These are phyloP conservation scores for Venturia effusa DNA, from an alignment of 2,329 filamentous ascomycete genomes.

Conservation along the genomic window DNA sequence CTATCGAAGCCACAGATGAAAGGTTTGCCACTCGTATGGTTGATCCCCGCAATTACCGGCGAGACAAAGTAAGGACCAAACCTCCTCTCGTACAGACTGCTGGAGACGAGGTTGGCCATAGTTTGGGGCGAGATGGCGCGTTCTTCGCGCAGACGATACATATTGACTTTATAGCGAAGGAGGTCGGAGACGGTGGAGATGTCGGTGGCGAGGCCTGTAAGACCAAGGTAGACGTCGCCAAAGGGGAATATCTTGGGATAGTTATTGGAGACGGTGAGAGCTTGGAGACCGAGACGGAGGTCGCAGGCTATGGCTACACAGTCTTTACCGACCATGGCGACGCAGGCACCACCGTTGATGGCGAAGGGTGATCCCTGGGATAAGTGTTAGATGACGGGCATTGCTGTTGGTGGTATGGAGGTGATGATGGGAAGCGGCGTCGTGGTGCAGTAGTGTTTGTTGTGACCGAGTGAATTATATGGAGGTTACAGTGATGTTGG, in stretches of 20 bases:
- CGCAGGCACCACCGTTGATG: slow-evolving; percentile 89
- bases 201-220: slow-evolving; percentile 94
- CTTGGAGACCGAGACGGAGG: slow-evolving; percentile 90
- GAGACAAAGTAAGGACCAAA: slow-evolving; percentile 96
- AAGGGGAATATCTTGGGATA: slow-evolving; percentile 99
- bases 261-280: slow-evolving; percentile 97
- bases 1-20: slow-evolving; percentile 99
- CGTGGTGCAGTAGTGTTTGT: neutral
- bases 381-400: slow-evolving; percentile 1
- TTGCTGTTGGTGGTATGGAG: neutral
- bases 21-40: slow-evolving; percentile 84
- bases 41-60: slow-evolving; percentile 88
- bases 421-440: neutral
- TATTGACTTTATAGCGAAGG: slow-evolving; percentile 99
- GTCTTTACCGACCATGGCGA: slow-evolving; percentile 99
- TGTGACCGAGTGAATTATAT: neutral
- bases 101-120: slow-evolving; percentile 90
- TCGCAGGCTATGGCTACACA: slow-evolving; percentile 99
- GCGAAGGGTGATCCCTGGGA: slow-evolving; percentile 78
- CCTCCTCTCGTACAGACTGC: slow-evolving; percentile 82
- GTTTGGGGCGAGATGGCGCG: slow-evolving; percentile 89
- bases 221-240: slow-evolving; percentile 87
- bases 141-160: slow-evolving; percentile 98
- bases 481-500: neutral
- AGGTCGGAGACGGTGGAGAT: slow-evolving; percentile 90